A percentile compares a stretch with the other conserved stretches of the same genome.
phyloP scores from a whole-genome alignment of 208 protist genomes.

The Crithidia fasciculata region DNA sequence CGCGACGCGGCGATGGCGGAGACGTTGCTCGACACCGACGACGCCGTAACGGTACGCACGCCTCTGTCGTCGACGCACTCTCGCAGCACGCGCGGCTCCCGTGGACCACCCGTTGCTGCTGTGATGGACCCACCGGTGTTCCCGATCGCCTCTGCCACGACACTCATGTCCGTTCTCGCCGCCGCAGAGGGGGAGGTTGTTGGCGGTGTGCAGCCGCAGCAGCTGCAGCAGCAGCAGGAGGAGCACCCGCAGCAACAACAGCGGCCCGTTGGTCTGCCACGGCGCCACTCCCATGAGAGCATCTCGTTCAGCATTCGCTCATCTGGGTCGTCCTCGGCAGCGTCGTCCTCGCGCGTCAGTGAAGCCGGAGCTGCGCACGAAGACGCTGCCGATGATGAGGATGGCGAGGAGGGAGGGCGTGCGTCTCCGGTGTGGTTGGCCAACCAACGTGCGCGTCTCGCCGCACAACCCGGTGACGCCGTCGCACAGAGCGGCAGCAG shows the following conservation, averaged over 20 bases:
- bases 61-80: background rate
- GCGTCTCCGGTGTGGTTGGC: background rate
- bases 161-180: background rate
- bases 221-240: too few relatives aligned
- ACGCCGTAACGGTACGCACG: background rate
- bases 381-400: background rate
- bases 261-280: background rate
- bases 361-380: background rate
- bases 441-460: background rate
- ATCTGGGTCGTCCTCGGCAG: background rate
- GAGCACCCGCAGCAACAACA: too few relatives aligned
- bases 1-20: slow-evolving; percentile 8
- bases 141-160: background rate
- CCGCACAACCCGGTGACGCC: background rate
- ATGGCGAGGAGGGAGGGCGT: background rate
- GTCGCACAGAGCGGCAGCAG: background rate
- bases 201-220: background rate
- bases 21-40: slow-evolving; percentile 4
- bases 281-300: slow-evolving; percentile 11
- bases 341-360: background rate
- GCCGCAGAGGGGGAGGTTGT: background rate
- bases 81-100: background rate
- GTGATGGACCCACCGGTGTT: slow-evolving; percentile 9
- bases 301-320: slow-evolving; percentile 10
- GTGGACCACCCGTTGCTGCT: slow-evolving; percentile 14